A percentile compares a stretch with the other conserved stretches of the same genome.
phyloP scores from a whole-genome alignment of 2,329 filamentous ascomycete genomes.

The Arthrobotrys sinensis region DNA sequence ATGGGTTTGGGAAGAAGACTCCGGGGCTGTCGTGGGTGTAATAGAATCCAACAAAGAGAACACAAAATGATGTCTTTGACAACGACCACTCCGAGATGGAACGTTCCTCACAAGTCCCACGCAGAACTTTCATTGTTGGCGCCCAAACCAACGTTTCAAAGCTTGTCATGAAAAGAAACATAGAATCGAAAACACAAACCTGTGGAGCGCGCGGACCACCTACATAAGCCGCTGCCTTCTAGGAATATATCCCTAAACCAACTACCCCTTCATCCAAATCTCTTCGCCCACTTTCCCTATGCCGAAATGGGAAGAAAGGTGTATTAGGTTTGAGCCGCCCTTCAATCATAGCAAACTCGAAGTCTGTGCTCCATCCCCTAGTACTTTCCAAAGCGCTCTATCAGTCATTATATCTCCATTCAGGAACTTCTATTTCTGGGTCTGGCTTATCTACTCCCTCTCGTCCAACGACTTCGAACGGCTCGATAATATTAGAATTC shows the following conservation, averaged over 20 bases:
- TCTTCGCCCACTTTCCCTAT: constrained; percentile 14
- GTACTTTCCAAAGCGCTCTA: constrained; percentile 17
- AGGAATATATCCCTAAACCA: constrained; percentile 22
- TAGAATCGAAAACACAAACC: background rate
- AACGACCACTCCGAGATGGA: constrained; percentile 9
- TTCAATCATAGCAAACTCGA: background rate
- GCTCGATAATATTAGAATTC: constrained; percentile 9
- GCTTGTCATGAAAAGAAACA: background rate
- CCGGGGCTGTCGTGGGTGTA: background rate
- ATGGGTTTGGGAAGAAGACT: background rate
- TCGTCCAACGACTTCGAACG: constrained; percentile 10
- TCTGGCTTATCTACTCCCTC: constrained; percentile 43
- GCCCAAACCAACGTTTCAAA: constrained; percentile 15
- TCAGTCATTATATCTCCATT: constrained; percentile 16
- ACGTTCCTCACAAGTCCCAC: background rate
- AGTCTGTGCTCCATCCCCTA: constrained; percentile 33
- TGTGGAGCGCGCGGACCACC: background rate
- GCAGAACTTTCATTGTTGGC: constrained; percentile 21
- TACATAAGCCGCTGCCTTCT: constrained; percentile 5
- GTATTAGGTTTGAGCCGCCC: constrained; percentile 27
- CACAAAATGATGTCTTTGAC: constrained; percentile 34
- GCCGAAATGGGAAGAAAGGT: constrained; percentile 50
- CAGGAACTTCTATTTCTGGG: constrained; percentile 44
- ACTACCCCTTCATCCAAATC: background rate
- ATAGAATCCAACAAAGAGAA: constrained; percentile 47